Evolutionary conservation across 148 eudicot species (phyloP).

Genomic region (Agrostemma githago): DNA sequence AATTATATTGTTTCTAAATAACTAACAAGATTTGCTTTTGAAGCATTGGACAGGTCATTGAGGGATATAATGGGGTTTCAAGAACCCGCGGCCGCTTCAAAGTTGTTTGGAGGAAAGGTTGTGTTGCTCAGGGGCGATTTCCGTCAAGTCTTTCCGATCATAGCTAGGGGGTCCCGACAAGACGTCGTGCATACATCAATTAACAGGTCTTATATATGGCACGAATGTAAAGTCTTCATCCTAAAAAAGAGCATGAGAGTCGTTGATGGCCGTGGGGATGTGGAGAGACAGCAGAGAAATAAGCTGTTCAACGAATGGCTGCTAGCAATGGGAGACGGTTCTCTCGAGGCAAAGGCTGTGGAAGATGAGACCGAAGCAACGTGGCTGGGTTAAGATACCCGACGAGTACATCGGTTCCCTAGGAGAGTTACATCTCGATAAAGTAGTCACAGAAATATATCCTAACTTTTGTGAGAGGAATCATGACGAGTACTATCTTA

Average conservation of each 20-base stretch:
- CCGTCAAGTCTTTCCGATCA: conserved; percentile 1
- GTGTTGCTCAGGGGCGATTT: conserved; percentile 13
- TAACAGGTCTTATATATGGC: conserved; percentile 6
- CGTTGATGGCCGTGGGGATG: neutral
- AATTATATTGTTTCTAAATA: no score
- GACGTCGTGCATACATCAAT: neutral
- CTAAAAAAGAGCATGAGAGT: conserved; percentile 11
- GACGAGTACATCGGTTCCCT: neutral
- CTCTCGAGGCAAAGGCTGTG: neutral
- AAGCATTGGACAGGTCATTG: conserved; percentile 14
- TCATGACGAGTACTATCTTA: no score
- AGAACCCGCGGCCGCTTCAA: neutral
- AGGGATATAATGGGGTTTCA: conserved; percentile 8
- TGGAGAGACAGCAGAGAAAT: neutral
- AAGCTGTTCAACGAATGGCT: conserved; percentile 13
- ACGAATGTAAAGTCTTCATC: neutral
- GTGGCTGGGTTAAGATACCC: conserved; percentile 12
- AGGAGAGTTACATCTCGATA: neutral
- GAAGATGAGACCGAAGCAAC: neutral
- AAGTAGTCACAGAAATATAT: neutral
- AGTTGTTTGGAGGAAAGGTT: conserved; percentile 9
- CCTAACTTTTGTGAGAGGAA: neutral
- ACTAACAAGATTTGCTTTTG: conserved; percentile 14
- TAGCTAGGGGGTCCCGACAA: neutral
- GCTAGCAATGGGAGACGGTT: conserved; percentile 6